A percentile compares a stretch with the other conserved stretches of the same genome.
Evolutionary conservation across 148 eudicot genomes (phyloP).

Genomic region (Mesembryanthemum crystallinum): DNA sequence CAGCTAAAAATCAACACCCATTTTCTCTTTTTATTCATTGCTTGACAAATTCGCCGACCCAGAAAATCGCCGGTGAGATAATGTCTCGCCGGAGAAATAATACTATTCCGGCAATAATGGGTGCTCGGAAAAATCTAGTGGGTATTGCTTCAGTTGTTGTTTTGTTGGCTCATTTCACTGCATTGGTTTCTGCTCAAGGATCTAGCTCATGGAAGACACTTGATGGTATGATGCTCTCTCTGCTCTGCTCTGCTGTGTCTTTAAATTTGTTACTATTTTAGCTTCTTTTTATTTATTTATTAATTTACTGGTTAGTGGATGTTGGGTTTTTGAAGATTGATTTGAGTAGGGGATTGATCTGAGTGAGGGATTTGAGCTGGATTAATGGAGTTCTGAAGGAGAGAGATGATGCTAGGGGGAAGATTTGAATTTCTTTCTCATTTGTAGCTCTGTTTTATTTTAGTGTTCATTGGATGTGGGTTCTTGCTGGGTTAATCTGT

Average conservation of each 20-base stretch:
- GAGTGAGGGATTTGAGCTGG: not conserved
- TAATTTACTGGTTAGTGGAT: not conserved
- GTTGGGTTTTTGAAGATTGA: not conserved
- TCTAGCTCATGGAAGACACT: slow-evolving; percentile 39
- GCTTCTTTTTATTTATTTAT: no score
- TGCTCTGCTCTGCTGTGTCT: not conserved
- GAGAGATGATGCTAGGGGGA: not conserved
- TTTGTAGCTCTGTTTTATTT: no score
- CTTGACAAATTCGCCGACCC: no score
- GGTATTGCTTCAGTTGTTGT: not conserved
- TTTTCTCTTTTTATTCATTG: not conserved
- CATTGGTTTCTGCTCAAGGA: slow-evolving; percentile 26
- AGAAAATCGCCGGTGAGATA: not conserved
- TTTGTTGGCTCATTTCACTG: slow-evolving; percentile 7
- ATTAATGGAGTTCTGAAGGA: no score
- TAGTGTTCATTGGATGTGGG: no score
- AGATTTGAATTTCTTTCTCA: no score
- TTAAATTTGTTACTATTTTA: not conserved
- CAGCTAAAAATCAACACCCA: no score
- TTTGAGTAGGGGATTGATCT: not conserved
- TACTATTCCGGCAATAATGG: slow-evolving; percentile 31
- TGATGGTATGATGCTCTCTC: slow-evolving; percentile 36
- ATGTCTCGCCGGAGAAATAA: slow-evolving; percentile 19
- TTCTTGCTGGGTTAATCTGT: no score
- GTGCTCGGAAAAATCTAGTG: not conserved